These are phyloP conservation scores for Polyporus tsugae DNA, from an alignment of 1,284 basidiomycete genomes.

Conservation along the genomic window DNA sequence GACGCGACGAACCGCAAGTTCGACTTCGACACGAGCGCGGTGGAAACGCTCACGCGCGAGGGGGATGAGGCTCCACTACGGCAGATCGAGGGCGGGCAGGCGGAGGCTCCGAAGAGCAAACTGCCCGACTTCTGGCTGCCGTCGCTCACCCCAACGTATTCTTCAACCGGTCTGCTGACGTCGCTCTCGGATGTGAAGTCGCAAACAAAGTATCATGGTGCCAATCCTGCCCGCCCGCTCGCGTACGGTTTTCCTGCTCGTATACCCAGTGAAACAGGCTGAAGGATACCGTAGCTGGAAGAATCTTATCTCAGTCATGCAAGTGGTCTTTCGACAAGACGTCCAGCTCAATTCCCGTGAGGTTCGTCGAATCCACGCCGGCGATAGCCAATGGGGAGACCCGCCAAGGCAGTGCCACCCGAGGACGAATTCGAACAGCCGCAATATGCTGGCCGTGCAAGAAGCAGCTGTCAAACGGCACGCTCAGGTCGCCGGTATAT, in stretches of 20 bases:
- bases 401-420: constrained; percentile 45
- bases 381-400: constrained; percentile 41
- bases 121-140: constrained; percentile 96
- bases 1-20: constrained; percentile 73
- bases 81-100: constrained; percentile 86
- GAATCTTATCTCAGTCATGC: constrained; percentile 76
- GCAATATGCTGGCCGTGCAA: constrained; percentile 92
- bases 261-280: not conserved
- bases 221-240: constrained; percentile 75
- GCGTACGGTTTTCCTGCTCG: constrained; percentile 57
- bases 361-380: constrained; percentile 53
- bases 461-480: constrained; percentile 82
- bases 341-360: constrained; percentile 44
- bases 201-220: constrained; percentile 86
- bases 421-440: constrained; percentile 58
- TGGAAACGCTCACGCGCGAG: constrained; percentile 76
- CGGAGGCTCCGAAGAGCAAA: constrained; percentile 84
- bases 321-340: constrained; percentile 68
- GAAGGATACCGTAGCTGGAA: constrained; percentile 62
- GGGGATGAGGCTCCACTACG: constrained; percentile 87
- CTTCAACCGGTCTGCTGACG: constrained; percentile 65
- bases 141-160: constrained; percentile 84
- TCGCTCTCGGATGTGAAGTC: constrained; percentile 82
- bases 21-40: constrained; percentile 73
- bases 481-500: constrained; percentile 57